These are phyloP conservation scores for Parvularia atlantis DNA, from an alignment of 78 protist genomes.

Conservation along the genomic window DNA sequence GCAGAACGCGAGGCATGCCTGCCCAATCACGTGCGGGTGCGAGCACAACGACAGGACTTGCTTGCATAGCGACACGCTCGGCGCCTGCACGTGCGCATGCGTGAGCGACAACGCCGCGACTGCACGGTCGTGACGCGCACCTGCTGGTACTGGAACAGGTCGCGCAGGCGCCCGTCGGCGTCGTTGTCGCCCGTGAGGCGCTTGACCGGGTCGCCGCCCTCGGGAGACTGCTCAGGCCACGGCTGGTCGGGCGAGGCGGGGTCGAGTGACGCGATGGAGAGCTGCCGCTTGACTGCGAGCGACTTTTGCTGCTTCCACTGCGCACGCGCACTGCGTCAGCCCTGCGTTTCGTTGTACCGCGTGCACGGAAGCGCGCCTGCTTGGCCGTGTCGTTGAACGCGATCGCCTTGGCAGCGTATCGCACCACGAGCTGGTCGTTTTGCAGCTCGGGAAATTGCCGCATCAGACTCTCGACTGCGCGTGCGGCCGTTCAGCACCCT, in stretches of 20 bases:
- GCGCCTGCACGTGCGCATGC: background rate
- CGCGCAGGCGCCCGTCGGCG: background rate
- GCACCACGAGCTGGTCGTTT: background rate
- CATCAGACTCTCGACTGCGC: too few species aligned
- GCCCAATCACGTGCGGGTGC: slow-evolving; percentile 1
- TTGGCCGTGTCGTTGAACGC: background rate
- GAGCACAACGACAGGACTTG: background rate
- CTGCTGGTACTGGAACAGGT: background rate
- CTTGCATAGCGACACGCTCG: background rate
- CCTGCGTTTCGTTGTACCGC: background rate
- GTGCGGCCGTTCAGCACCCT: too few species aligned
- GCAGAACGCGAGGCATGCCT: slow-evolving; percentile 25
- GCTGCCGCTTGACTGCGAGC: background rate
- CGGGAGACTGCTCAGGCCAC: background rate
- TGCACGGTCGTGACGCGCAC: background rate
- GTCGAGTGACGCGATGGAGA: background rate
- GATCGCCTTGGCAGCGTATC: background rate
- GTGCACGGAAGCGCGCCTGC: background rate
- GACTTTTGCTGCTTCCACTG: background rate
- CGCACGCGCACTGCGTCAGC: background rate
- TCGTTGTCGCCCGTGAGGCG: too few species aligned
- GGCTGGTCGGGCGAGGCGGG: background rate
- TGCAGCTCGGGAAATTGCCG: background rate
- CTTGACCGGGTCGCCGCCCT: background rate
- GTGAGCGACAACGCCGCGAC: background rate